A percentile compares a stretch with the other conserved stretches of the same genome.
Conservation (phyloP, 169 alveolate genomes). For the Plasmodium vinckei region DNA sequence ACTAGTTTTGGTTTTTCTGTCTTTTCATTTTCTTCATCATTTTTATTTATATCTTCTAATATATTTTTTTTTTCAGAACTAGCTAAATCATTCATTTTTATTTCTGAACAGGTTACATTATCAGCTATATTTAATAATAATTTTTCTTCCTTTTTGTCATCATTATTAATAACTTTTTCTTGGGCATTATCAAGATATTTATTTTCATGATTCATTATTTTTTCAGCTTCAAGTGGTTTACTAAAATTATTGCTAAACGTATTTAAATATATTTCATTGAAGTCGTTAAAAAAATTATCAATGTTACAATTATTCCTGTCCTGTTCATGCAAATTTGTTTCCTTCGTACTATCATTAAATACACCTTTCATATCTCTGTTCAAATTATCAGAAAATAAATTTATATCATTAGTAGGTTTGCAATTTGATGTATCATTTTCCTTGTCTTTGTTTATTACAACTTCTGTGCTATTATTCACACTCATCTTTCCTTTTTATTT, state of each 20-base stretch:
- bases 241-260: background rate
- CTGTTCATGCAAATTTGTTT: constrained; percentile 15
- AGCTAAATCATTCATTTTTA: background rate
- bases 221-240: background rate
- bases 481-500: constrained; percentile 17
- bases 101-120: background rate
- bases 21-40: background rate
- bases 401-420: background rate
- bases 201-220: background rate
- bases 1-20: constrained; percentile 27
- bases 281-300: constrained; percentile 10
- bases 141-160: constrained; percentile 3
- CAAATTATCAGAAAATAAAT: background rate
- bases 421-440: constrained; percentile 9
- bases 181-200: background rate
- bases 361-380: constrained; percentile 48
- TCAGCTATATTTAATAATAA: background rate
- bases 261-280: constrained; percentile 14
- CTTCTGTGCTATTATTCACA: constrained; percentile 17
- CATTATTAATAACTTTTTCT: background rate
- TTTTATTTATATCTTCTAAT: background rate
- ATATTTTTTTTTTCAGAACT: background rate
- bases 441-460: background rate
- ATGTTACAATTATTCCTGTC: constrained; percentile 8
- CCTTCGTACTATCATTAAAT: constrained; percentile 16